Conservation (phyloP, 805 yeast species). For the Barnettozyma wickerhamii region DNA sequence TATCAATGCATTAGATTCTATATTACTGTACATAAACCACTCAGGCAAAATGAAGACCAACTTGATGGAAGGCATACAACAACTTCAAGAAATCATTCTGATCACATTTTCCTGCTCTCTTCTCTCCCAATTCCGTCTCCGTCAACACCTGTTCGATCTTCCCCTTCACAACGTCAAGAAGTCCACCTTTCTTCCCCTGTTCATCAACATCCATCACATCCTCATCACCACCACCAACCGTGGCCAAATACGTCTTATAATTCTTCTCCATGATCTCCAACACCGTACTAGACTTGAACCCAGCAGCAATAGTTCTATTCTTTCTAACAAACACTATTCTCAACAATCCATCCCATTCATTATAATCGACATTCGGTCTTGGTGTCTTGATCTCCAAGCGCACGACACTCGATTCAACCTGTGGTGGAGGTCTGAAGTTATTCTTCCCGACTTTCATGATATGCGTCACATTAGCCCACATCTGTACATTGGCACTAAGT, state of each 20-base stretch:
- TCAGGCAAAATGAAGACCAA: constrained; percentile 91
- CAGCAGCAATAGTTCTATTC: constrained; percentile 89
- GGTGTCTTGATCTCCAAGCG: constrained; percentile 89
- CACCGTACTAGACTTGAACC: constrained; percentile 80
- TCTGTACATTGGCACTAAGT: constrained; percentile 92
- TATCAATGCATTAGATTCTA: neutral
- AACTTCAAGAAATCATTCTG: constrained; percentile 89
- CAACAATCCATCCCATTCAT: constrained; percentile 96
- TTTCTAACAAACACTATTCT: constrained; percentile 91
- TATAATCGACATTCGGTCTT: constrained; percentile 88
- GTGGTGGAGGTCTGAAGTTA: constrained; percentile 97
- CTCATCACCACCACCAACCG: constrained; percentile 42
- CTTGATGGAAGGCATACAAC: constrained; percentile 91
- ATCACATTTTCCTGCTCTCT: constrained; percentile 91
- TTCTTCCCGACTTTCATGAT: constrained; percentile 98
- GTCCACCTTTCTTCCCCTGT: constrained; percentile 35
- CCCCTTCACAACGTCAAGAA: constrained; percentile 47
- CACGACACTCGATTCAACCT: constrained; percentile 95
- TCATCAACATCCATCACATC: constrained; percentile 32
- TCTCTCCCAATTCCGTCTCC: constrained; percentile 77
- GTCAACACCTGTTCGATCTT: constrained; percentile 70
- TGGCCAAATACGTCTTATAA: constrained; percentile 70
- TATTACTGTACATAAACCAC: constrained; percentile 1
- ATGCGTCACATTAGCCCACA: constrained; percentile 99
- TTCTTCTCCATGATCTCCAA: constrained; percentile 80